Percentiles rank a stretch among this genome's conserved stretches.
Conservation (phyloP, 139 green algal species). For the Medakamo hakoo region DNA sequence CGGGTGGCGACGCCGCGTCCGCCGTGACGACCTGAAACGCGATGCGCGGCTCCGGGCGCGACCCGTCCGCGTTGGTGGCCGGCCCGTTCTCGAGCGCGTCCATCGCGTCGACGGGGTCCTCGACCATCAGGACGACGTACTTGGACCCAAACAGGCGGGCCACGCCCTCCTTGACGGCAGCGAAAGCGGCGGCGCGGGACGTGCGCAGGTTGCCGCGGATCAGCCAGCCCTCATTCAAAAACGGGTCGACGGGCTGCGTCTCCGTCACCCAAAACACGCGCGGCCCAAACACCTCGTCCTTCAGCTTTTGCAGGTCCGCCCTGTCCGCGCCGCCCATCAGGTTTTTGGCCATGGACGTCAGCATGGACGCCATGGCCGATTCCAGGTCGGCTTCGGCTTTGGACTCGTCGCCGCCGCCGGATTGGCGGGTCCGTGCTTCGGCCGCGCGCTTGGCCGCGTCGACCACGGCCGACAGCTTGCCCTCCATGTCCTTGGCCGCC, state of each 20-base stretch:
- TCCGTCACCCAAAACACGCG: slow-evolving; percentile 72
- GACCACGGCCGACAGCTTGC: not conserved
- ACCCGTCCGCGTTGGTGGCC: not conserved
- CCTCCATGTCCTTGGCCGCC: slow-evolving; percentile 5
- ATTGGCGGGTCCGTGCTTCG: not conserved
- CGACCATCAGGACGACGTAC: slow-evolving; percentile 67
- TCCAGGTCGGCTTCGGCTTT: not conserved
- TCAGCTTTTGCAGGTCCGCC: slow-evolving; percentile 40
- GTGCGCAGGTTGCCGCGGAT: slow-evolving; percentile 72
- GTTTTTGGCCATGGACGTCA: not conserved
- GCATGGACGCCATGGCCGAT: not conserved
- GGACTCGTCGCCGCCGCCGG: not conserved
- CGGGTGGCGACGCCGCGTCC: slow-evolving; percentile 26
- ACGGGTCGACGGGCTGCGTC: slow-evolving; percentile 20
- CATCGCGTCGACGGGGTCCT: slow-evolving; percentile 38
- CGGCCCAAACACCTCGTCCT: slow-evolving; percentile 56
- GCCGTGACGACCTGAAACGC: slow-evolving; percentile 57
- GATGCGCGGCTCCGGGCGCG: slow-evolving; percentile 16
- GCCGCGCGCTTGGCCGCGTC: not conserved
- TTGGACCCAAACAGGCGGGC: slow-evolving; percentile 46
- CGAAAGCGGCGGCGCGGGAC: slow-evolving; percentile 30
- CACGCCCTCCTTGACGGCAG: slow-evolving; percentile 21
- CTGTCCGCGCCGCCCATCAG: slow-evolving; percentile 8
- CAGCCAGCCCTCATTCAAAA: slow-evolving; percentile 30
- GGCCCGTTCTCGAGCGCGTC: slow-evolving; percentile 16